A percentile compares a stretch with the other conserved stretches of the same genome.
These are phyloP conservation scores for Arthonia radiata DNA, from an alignment of 495 filamentous ascomycete genomes.

Conservation along the genomic window DNA sequence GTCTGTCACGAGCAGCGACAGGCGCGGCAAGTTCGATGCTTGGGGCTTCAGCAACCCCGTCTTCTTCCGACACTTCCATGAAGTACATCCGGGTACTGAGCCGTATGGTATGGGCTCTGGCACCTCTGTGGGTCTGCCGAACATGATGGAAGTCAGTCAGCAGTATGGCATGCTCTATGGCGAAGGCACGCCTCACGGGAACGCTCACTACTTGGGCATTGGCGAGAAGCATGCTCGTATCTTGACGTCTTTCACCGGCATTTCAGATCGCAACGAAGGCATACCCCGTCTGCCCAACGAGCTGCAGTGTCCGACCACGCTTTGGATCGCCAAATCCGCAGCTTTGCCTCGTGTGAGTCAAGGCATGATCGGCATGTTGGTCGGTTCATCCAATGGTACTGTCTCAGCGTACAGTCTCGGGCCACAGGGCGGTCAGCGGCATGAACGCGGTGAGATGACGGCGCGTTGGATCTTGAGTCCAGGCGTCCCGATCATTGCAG, in stretches of 20 bases:
- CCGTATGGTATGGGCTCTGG: constrained; percentile 58
- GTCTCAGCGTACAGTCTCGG: constrained; percentile 63
- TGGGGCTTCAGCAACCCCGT: constrained; percentile 62
- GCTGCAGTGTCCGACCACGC: constrained; percentile 38
- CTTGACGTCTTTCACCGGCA: constrained; percentile 26
- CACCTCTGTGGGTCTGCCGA: constrained; percentile 47
- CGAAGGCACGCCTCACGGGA: constrained; percentile 61
- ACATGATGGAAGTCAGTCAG: constrained; percentile 73
- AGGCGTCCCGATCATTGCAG: constrained; percentile 70
- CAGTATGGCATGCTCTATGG: constrained; percentile 62
- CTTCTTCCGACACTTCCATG: constrained; percentile 47
- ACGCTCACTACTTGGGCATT: constrained; percentile 43
- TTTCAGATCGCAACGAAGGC: constrained; percentile 25
- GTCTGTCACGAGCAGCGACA: constrained; percentile 47
- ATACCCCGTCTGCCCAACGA: constrained; percentile 43
- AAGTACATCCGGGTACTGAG: constrained; percentile 45
- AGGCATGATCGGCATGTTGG: constrained; percentile 56
- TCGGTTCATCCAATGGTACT: constrained; percentile 69
- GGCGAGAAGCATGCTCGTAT: constrained; percentile 64
- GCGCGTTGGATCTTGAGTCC: constrained; percentile 75
- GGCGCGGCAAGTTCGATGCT: constrained; percentile 51
- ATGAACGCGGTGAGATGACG: constrained; percentile 49
- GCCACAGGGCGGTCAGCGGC: constrained; percentile 32
- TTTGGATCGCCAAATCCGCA: constrained; percentile 80
- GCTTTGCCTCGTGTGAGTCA: constrained; percentile 45